A percentile compares a stretch with the other conserved stretches of the same genome.
These are phyloP conservation scores for Pythium sp. DNA, from an alignment of 352 stramenopile species.

Conservation along the genomic window DNA sequence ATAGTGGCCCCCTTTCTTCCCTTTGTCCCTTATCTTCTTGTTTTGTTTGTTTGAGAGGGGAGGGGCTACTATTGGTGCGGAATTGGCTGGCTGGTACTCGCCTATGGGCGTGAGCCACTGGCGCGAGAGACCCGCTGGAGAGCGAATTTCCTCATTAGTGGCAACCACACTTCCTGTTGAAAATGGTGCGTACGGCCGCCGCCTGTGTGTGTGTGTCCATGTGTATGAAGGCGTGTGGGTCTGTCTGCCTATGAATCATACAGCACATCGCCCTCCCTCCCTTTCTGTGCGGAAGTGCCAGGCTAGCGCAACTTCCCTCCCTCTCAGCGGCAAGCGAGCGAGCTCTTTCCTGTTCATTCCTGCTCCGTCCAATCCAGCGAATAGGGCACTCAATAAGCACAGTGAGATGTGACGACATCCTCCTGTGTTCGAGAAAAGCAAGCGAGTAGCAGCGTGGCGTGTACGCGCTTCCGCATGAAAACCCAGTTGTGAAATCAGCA, in stretches of 20 bases:
- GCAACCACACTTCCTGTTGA: conserved; percentile 24
- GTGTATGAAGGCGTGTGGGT: not conserved
- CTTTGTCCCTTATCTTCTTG: not conserved
- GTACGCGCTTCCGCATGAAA: not conserved
- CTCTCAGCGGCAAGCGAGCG: not conserved
- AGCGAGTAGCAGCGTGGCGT: not conserved
- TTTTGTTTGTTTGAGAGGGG: not conserved
- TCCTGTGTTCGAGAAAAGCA: not conserved
- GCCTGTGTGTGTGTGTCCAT: not conserved
- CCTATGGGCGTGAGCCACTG: conserved; percentile 8
- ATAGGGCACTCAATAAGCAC: not conserved
- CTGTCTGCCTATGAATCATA: not conserved
- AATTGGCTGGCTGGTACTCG: conserved; percentile 19
- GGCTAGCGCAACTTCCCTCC: not conserved
- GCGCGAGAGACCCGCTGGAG: conserved; percentile 3
- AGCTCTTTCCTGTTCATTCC: not conserved
- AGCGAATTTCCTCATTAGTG: conserved; percentile 26
- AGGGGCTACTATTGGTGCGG: conserved; percentile 15
- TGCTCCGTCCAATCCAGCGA: not conserved
- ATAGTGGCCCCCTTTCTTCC: not conserved
- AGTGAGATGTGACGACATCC: not conserved
- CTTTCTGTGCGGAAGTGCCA: not conserved
- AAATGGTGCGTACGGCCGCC: conserved; percentile 20
- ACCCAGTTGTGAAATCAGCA: not conserved
- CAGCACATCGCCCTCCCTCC: not conserved